phyloP scores from a whole-genome alignment of 2,329 filamentous ascomycete genomes.

The Paecilomyces sp. region DNA sequence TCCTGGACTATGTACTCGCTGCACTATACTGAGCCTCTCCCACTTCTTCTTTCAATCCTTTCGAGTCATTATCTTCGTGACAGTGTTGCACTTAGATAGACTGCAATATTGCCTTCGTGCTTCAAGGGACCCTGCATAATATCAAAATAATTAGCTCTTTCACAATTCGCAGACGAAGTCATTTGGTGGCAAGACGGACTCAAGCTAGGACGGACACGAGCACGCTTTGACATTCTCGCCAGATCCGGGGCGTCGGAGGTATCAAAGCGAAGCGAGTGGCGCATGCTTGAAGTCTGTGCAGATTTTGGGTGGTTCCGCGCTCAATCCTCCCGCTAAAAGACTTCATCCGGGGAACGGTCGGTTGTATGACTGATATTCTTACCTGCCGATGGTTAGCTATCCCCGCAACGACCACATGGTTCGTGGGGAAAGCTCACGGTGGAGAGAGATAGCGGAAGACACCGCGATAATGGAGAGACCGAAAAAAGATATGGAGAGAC shows the following conservation, averaged over 20 bases:
- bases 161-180: background rate
- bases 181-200: background rate
- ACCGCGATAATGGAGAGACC: background rate
- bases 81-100: no score
- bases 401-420: background rate
- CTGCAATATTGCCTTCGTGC: no score
- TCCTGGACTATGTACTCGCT: no score
- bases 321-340: background rate
- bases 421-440: background rate
- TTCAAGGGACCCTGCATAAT: no score
- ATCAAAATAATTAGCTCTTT: background rate
- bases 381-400: background rate
- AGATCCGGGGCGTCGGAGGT: background rate
- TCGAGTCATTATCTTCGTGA: no score
- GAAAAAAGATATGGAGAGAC: background rate
- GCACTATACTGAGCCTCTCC: no score
- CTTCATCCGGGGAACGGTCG: background rate
- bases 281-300: background rate
- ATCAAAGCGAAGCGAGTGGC: background rate
- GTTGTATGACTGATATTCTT: background rate
- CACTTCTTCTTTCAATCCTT: no score
- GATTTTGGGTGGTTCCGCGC: background rate
- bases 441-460: background rate
- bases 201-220: background rate
- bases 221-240: background rate